Base-by-base conservation (phyloP, 345 rosid species). In the Moricandia moricandioides region DNA sequence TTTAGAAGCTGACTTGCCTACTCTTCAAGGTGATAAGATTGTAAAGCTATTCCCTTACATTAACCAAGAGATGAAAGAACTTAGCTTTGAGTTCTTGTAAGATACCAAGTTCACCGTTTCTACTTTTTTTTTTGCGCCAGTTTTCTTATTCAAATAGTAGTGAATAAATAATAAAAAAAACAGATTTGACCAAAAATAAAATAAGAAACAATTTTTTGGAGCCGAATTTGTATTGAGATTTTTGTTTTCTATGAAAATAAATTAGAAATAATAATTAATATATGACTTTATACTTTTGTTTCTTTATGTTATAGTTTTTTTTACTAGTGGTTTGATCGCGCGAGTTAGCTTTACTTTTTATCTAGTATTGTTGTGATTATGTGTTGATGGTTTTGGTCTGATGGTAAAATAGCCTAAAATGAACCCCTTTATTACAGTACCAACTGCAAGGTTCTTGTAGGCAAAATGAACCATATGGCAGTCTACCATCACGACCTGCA, bases 1-100 rank as follows among this genome's bases (percentile, higher is more conserved):
- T 17, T 18, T 62, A 62, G 66, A 62, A 37, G 67, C 67, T 39
- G 67, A 63, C n/a, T 39, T 63, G 31, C 52, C 68, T 63, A 13
- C 14, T 21, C 54, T 39, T 21, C 66, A 63, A 63, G 67, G 47
- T 62, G 66, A 17, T 5, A 62, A 17, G 47, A 62, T 62, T 18
- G 66, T 62, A 10, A 62, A 17, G 49, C 47, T 35, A 10, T 17
- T 62, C 43, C 49, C 62, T 57, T 57, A 27, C 16, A n/a, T 57
- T 57, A 3, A 24, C 27, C 17, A n/a, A 39, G 13, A 39, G 31
- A 30, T 7, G 52, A 39, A 37, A 37, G 31, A 63, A 21, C 33
- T 24, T 63, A 39, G 39, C 52, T 63, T 63, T 63, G 54, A 21
- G 11, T 21, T 31, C 64, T 8, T 16, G 14, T 35, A 10, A 34